phyloP scores from a whole-genome alignment of 2,329 filamentous ascomycete genomes.

The Leptographium radiaticola region DNA sequence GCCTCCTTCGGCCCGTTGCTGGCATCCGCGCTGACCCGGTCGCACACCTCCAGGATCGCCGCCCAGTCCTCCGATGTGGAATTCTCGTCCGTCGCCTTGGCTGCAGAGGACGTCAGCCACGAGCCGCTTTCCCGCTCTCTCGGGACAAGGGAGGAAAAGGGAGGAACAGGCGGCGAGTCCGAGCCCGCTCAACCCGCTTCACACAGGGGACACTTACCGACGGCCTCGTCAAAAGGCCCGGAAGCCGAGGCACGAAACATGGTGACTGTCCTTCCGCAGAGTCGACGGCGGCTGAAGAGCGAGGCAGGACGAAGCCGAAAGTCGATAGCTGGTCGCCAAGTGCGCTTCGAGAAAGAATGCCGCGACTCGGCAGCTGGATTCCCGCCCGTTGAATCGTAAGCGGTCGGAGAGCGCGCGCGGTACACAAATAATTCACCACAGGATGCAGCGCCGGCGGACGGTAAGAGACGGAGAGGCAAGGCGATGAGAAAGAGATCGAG shows the following conservation, averaged over 20 bases:
- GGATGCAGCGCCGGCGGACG: not conserved
- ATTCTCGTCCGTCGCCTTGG: conserved; percentile 90
- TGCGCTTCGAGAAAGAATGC: not conserved
- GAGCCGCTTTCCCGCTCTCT: too few relatives aligned
- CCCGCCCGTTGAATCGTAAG: too few relatives aligned
- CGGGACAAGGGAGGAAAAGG: not conserved
- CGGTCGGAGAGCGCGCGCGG: too few relatives aligned
- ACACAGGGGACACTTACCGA: conserved; percentile 31
- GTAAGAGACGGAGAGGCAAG: not conserved
- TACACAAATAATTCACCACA: too few relatives aligned
- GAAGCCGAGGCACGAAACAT: conserved; percentile 47
- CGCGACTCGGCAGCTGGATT: not conserved
- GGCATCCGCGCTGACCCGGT: conserved; percentile 39
- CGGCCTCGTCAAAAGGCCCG: conserved; percentile 45
- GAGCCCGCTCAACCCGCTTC: not conserved
- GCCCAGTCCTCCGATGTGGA: conserved; percentile 70
- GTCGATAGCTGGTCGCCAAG: not conserved
- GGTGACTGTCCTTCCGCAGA: conserved; percentile 7
- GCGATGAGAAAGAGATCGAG: not conserved
- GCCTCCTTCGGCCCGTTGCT: conserved; percentile 62
- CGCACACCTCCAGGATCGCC: conserved; percentile 51
- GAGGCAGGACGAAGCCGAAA: too few relatives aligned
- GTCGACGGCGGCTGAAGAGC: too few relatives aligned
- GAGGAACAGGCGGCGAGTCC: not conserved
- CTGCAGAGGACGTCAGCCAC: conserved; percentile 19